Percentiles rank a stretch among this genome's conserved stretches.
phyloP scores from a whole-genome alignment of 257 asterid species.

The Petunia secreta region DNA sequence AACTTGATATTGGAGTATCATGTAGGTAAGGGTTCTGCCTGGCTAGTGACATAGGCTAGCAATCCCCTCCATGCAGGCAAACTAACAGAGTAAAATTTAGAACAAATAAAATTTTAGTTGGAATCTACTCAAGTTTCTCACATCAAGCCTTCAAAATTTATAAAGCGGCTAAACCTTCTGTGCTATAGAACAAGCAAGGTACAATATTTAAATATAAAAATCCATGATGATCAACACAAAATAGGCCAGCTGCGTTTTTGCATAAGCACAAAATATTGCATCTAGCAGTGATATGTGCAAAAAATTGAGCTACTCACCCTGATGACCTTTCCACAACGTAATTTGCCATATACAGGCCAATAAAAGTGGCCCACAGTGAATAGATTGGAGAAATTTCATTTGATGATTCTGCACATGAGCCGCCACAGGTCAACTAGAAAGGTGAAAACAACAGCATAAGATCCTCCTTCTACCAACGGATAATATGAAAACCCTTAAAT shows the following conservation, averaged over 20 bases:
- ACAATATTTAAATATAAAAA: slow-evolving; percentile 15
- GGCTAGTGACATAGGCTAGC: background rate
- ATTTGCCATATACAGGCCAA: slow-evolving; percentile 98
- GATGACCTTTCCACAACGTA: slow-evolving; percentile 96
- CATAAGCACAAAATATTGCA: background rate
- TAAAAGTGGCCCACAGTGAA: slow-evolving; percentile 98
- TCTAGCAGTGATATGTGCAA: slow-evolving; percentile 11
- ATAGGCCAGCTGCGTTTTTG: background rate
- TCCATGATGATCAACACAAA: background rate
- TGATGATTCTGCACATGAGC: slow-evolving; percentile 82
- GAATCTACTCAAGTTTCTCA: background rate
- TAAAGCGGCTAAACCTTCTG: background rate
- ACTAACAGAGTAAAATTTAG: background rate
- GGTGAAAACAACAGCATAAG: slow-evolving; percentile 36
- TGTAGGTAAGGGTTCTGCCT: background rate
- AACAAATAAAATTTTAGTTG: background rate
- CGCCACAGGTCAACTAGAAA: slow-evolving; percentile 82
- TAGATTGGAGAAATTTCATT: slow-evolving; percentile 95
- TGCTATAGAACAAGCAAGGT: slow-evolving; percentile 4
- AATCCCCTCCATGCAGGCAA: background rate
- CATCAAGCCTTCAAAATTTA: background rate
- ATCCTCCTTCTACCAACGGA: slow-evolving; percentile 16
- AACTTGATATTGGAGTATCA: background rate
- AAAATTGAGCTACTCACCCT: slow-evolving; percentile 62
- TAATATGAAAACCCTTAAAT: slow-evolving; percentile 20